Percentiles rank a stretch among this genome's conserved stretches.
phyloP scores from a whole-genome alignment of 2,329 filamentous ascomycete genomes.

The Simplicillium aogashimaense region DNA sequence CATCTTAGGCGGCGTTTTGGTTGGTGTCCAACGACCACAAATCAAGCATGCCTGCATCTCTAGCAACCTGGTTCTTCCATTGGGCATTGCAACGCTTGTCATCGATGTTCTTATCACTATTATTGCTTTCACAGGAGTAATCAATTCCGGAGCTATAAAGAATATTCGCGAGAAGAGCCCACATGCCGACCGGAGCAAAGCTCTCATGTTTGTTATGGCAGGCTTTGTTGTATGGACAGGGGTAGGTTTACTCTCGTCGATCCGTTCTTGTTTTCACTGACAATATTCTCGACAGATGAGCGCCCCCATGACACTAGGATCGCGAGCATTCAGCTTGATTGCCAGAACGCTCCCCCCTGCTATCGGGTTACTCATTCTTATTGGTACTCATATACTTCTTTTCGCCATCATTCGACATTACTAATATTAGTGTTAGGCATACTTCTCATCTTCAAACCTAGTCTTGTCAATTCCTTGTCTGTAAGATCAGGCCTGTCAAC shows the following conservation, averaged over 20 bases:
- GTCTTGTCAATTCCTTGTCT: background rate
- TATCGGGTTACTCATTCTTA: conserved; percentile 35
- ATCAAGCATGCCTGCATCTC: conserved; percentile 43
- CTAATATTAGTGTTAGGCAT: too few species aligned
- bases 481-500: too few species aligned
- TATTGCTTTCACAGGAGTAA: too few species aligned
- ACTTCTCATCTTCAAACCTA: too few species aligned
- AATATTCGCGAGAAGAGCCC: conserved; percentile 18
- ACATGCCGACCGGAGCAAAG: conserved; percentile 22
- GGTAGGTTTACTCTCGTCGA: conserved; percentile 27
- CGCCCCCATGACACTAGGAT: conserved; percentile 39
- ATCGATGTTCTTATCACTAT: conserved; percentile 31
- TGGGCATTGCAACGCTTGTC: conserved; percentile 34
- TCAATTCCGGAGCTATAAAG: conserved; percentile 3
- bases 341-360: conserved; percentile 40
- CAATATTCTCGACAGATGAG: conserved; percentile 30
- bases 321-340: conserved; percentile 28
- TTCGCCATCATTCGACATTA: too few species aligned
- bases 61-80: conserved; percentile 28
- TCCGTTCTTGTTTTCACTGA: background rate
- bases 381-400: conserved; percentile 24
- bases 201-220: conserved; percentile 27
- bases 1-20: conserved; percentile 41
- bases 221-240: conserved; percentile 43
- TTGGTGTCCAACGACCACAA: conserved; percentile 42